Percentiles rank a stretch among this genome's conserved stretches.
Evolutionary conservation across 2,329 filamentous ascomycete genomes (phyloP).

Genomic region (Calonectria fujianensis): DNA sequence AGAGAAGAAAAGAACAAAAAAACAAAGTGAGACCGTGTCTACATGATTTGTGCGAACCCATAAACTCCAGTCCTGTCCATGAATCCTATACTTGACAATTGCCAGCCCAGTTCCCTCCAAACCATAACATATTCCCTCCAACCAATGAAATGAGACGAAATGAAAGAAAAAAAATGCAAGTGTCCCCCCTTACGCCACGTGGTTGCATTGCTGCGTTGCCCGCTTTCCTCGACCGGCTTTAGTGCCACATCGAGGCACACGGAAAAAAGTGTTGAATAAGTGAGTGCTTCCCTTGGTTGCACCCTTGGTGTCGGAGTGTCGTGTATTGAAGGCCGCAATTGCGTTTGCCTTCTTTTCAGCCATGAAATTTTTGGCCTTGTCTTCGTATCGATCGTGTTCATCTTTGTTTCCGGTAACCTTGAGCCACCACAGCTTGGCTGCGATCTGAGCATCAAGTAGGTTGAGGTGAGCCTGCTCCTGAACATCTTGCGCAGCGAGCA

Average conservation of each 20-base stretch:
- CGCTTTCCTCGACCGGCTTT: slow-evolving; percentile 38
- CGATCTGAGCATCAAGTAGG: slow-evolving; percentile 72
- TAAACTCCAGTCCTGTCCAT: slow-evolving; percentile 52
- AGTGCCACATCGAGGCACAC: slow-evolving; percentile 37
- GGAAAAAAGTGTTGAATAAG: slow-evolving; percentile 51
- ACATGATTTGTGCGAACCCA: slow-evolving; percentile 53
- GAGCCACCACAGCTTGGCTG: slow-evolving; percentile 75
- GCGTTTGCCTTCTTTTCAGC: slow-evolving; percentile 60
- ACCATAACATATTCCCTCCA: slow-evolving; percentile 38
- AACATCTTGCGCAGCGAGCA: slow-evolving; percentile 53
- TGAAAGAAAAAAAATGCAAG: slow-evolving; percentile 38
- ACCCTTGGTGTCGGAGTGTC: slow-evolving; percentile 48
- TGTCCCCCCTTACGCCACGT: slow-evolving; percentile 44
- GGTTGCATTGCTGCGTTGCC: slow-evolving; percentile 40
- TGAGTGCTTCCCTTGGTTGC: slow-evolving; percentile 26
- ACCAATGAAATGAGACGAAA: slow-evolving; percentile 19
- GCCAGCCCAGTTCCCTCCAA: slow-evolving; percentile 44
- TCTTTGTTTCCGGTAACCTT: slow-evolving; percentile 69
- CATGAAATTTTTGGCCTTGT: slow-evolving; percentile 67
- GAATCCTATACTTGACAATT: slow-evolving; percentile 48
- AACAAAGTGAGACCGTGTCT: slow-evolving; percentile 49
- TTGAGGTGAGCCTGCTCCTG: slow-evolving; percentile 66
- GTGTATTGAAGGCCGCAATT: slow-evolving; percentile 53
- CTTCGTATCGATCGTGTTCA: slow-evolving; percentile 67
- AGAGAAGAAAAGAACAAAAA: slow-evolving; percentile 31